Evolutionary conservation across 2,329 filamentous ascomycete genomes (phyloP).

Genomic region (Akanthomyces lecanii): DNA sequence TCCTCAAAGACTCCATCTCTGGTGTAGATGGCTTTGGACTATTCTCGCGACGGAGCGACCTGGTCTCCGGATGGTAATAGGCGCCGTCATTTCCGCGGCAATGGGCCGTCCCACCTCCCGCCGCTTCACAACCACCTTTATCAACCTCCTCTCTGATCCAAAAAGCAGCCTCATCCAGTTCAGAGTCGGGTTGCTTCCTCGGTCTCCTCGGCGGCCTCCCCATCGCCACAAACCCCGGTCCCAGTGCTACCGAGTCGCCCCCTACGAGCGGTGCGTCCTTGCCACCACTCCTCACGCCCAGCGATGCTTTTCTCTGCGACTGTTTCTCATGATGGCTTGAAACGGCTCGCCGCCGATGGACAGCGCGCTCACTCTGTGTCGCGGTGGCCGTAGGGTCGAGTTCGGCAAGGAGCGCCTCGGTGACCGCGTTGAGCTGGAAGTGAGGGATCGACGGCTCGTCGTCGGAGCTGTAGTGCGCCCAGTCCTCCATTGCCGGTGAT

Average conservation of each 20-base stretch:
- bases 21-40: no score
- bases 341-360: not conserved
- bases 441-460: not conserved
- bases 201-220: not conserved
- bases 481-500: not conserved
- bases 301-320: not conserved
- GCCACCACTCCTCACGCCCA: not conserved
- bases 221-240: not conserved
- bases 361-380: not conserved
- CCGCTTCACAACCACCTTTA: not conserved
- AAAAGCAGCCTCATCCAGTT: not conserved
- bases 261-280: not conserved
- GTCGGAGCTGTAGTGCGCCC: conserved; percentile 9
- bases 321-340: not conserved
- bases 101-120: not conserved
- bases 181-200: not conserved
- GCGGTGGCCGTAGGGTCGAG: not conserved
- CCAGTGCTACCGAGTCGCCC: conserved; percentile 1
- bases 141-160: not conserved
- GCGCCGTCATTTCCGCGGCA: not conserved
- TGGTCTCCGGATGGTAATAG: not conserved
- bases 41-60: not conserved
- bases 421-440: not conserved
- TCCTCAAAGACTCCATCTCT: not conserved
- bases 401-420: not conserved